Evolutionary conservation across 1,284 basidiomycete genomes (phyloP), one percentile per base, ranked within the genome.

Genomic region (Cryptococcus sp.): DNA sequence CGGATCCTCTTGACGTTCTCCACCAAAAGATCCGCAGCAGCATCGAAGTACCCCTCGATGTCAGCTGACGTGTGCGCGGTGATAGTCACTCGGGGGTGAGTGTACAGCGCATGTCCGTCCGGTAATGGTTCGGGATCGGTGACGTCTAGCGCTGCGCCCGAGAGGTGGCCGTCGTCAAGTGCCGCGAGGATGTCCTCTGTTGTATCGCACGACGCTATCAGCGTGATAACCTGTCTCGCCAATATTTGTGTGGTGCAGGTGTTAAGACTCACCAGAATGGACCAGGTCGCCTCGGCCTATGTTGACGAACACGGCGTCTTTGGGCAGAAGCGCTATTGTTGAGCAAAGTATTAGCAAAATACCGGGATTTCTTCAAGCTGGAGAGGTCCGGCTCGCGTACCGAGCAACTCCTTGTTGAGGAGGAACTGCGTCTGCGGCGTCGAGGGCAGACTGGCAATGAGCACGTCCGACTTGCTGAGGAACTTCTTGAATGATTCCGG

Each of bases 81-180:
- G 57, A 79, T 64, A 45, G 76, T 69, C 1, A 64, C 72, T 40
- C 64, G 62, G 0, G 72, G 72, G 52, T 80, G 78, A 13, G 77
- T 60, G 47, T 64, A 74, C 3, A 80, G 62, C 5, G 74, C 64
- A 61, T 80, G 77, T 20, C 56, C 53, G 20, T 64, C 57, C 0
- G 77, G 71, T 11, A 80, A 65, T 2, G 78, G 78, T 64, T 79
- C 79, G 30, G 78, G 78, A 55, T 79, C 76, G 0, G 78, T 80
- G 10, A 80, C 78, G 64, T 80, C 78, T 3, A 80, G 62, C 2
- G 72, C 76, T 17, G 64, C 67, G 11, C 66, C 73, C 54, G 67
- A 65, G 30, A 78, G 61, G 45, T 66, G 67, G 38, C 61, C 54
- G 17, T 60, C 50, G 42, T 72, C 57, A 17, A 78, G 69, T 2